Base-by-base conservation (phyloP, 352 stramenopile species). In the Phytophthora idaei region DNA sequence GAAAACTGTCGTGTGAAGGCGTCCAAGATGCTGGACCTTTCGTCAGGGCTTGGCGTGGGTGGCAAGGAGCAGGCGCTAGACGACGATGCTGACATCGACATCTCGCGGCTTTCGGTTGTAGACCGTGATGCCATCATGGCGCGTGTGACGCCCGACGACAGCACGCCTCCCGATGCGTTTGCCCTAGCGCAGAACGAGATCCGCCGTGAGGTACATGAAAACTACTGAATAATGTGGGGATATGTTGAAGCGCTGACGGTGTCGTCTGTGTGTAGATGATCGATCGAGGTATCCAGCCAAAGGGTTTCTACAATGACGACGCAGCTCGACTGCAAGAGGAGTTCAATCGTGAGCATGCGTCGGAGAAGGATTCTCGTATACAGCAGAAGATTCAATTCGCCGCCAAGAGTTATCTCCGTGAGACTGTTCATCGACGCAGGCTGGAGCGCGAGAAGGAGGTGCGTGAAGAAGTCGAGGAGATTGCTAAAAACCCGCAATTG, bases 221-320 rank as follows among this genome's bases (percentile, higher is more conserved):
- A 21, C 4, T 46, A 46, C 11, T 44, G 12, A 61, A 45, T 28
- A n/a, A 21, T 29, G 15, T 4, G 36, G 36, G 12, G 12, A 5
- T n/a, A 42, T 42, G 36, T 12, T 42, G 36, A 51, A 21, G 21
- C 42, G 37, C 31, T 67, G 6, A 63, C 37, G 21, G 14, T 32
- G 28, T 31, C n/a, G 1, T 28, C 51, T 49, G n/a, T 27, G 28
- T 68, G 50, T 49, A 89, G 81, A 90, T 93, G 78, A 87, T 93
- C 52, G 86, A 94, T 66, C 86, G 86, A 59, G 84, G 86, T 21
- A 92, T 93, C 54, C 86, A 94, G 58, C 84, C 86, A 41, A 92
- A 94, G 49, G 86, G 83, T 11, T 94, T 93, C 49, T 94, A 90
- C 73, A 94, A 93, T 61, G 86, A 94, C 66, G 84, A 94, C 65